Evolutionary conservation across 2,329 filamentous ascomycete species (phyloP), one percentile per base, ranked within the genome.

Genomic region (Periconia macrospinosa): DNA sequence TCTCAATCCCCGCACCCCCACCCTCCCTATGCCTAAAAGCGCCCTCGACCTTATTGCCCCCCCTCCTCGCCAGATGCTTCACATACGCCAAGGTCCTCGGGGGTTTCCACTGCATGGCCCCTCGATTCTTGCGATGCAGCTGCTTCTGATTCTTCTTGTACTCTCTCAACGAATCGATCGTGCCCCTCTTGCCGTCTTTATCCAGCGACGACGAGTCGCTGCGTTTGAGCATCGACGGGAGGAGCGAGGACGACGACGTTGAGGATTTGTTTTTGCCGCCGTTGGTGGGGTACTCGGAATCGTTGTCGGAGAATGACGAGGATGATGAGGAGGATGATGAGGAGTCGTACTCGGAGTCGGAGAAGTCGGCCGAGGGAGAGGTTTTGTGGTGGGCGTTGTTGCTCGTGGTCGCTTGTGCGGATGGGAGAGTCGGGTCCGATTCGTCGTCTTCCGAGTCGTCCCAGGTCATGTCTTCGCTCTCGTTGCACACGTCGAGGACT

Each of bases 51-150:
- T 75, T 74, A 43, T 75, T 71, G 60, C 78, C 78, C 3, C 82
- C 75, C 27, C 79, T 74, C 55, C 80, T 78, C 1, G 84, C 79
- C 51, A 84, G 83, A 40, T 85, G 82, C 64, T 84, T 83, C 54
- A 87, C 78, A 70, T 81, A 83, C 62, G 86, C 82, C 53, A 77
- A 73, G 50, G 72, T 84, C 68, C 77, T 77, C 18, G 79, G 81
- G 64, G 81, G 70, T 78, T 81, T 82, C 85, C 87, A 91, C 73
- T 91, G 88, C 88, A 91, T 91, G 41, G 88, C 67, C 0, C 88
- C 88, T 19, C 86, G 75, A 64, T 91, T 86, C 66, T 83, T 86
- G 1, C 68, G 46, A 52, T 72, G 69, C 35, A 73, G 46, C 45
- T 69, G 58, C 46, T 70, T 69, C 15, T 56, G 49, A 27, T 66